These are phyloP conservation scores for Neofusicoccum cordaticola DNA, from an alignment of 2,329 filamentous ascomycete genomes.

Conservation along the genomic window DNA sequence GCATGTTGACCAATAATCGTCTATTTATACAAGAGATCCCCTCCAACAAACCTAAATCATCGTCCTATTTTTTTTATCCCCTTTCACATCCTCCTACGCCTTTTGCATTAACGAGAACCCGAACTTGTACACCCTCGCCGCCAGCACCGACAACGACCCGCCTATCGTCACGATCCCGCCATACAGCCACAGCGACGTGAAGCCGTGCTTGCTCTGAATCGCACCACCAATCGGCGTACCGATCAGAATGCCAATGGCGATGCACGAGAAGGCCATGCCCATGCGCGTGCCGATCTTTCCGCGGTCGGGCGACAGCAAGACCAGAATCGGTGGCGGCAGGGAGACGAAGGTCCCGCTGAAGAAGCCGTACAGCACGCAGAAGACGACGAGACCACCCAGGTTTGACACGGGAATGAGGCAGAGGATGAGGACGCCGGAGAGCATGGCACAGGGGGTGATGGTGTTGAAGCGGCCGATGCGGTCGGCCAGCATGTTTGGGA, in stretches of 20 bases:
- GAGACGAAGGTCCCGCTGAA: slow-evolving; percentile 48
- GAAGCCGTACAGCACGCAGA: slow-evolving; percentile 48
- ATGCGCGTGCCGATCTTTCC: slow-evolving; percentile 51
- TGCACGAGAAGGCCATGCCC: slow-evolving; percentile 54
- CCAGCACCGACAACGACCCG: slow-evolving; percentile 15
- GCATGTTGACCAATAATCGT: too few relatives aligned
- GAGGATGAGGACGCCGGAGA: slow-evolving; percentile 41
- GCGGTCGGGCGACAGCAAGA: slow-evolving; percentile 41
- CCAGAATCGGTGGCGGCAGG: slow-evolving; percentile 46
- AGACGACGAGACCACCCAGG: slow-evolving; percentile 39
- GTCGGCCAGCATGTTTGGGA: slow-evolving; percentile 46
- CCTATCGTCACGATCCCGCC: slow-evolving; percentile 33
- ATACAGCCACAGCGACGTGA: slow-evolving; percentile 43
- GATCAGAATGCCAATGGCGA: slow-evolving; percentile 51
- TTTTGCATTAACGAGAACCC: neutral
- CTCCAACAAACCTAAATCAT: too few relatives aligned
- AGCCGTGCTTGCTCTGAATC: slow-evolving; percentile 48
- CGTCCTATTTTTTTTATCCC: neutral
- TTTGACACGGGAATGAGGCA: slow-evolving; percentile 39
- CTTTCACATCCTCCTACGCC: neutral
- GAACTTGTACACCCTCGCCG: slow-evolving; percentile 5
- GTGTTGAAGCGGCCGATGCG: slow-evolving; percentile 48
- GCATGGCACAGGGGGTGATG: slow-evolving; percentile 42
- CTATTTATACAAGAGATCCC: neutral
- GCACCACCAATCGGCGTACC: slow-evolving; percentile 58